A percentile compares a stretch with the other conserved stretches of the same genome.
Evolutionary conservation across 169 alveolate genomes (phyloP).

Genomic region (Plasmodium sp.): DNA sequence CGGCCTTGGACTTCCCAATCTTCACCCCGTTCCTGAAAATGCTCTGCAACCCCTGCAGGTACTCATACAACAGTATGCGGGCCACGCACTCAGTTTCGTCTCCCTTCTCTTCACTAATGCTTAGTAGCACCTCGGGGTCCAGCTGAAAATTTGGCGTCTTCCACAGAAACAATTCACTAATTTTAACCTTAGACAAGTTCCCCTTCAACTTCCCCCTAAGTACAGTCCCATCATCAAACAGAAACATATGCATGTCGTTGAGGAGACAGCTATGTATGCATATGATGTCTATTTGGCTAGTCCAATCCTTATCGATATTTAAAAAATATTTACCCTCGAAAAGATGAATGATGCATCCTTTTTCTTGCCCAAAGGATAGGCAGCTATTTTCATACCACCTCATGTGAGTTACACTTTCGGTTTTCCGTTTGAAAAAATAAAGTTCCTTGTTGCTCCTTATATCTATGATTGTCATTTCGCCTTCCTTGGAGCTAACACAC

Average conservation of each 20-base stretch:
- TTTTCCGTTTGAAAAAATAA: slow-evolving; percentile 49
- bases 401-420: slow-evolving; percentile 49
- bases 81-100: slow-evolving; percentile 13
- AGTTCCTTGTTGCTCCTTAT: slow-evolving; percentile 48
- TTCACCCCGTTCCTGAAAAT: slow-evolving; percentile 29
- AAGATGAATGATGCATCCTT: slow-evolving; percentile 54
- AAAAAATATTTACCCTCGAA: slow-evolving; percentile 56
- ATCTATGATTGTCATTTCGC: slow-evolving; percentile 44
- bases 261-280: slow-evolving; percentile 38
- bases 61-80: slow-evolving; percentile 38
- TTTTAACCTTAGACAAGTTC: slow-evolving; percentile 11
- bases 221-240: slow-evolving; percentile 62
- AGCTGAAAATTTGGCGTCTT: slow-evolving; percentile 14
- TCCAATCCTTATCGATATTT: slow-evolving; percentile 50
- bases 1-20: slow-evolving; percentile 10
- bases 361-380: slow-evolving; percentile 49
- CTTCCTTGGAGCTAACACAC: slow-evolving; percentile 41
- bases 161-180: slow-evolving; percentile 39
- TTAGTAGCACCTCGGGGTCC: slow-evolving; percentile 26
- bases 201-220: slow-evolving; percentile 26
- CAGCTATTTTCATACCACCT: slow-evolving; percentile 49
- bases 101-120: slow-evolving; percentile 10
- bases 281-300: slow-evolving; percentile 1
- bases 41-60: slow-evolving; percentile 37
- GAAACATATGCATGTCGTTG: slow-evolving; percentile 6